phyloP scores from a whole-genome alignment of 768 basidiomycete genomes.

The Leucocoprinus leucothites region DNA sequence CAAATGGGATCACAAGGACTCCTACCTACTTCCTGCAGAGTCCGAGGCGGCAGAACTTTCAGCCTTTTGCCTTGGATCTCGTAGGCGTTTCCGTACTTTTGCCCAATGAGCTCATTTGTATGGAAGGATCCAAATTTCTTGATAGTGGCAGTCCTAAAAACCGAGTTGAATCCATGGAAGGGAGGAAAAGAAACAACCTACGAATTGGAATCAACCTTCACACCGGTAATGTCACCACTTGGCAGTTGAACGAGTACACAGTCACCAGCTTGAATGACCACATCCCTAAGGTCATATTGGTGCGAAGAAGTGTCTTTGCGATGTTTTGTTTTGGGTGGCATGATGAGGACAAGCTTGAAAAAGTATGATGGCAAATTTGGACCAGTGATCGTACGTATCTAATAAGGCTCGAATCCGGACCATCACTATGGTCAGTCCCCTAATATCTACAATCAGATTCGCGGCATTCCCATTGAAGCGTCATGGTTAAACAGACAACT shows the following conservation, averaged over 20 bases:
- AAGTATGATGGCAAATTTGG: conserved; percentile 5
- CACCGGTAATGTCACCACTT: conserved; percentile 71
- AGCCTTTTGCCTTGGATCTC: conserved; percentile 78
- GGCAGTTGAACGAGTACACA: conserved; percentile 80
- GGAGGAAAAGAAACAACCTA: conserved; percentile 32
- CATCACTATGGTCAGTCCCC: background rate
- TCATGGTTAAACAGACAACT: background rate
- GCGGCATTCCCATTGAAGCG: background rate
- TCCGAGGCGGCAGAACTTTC: conserved; percentile 55
- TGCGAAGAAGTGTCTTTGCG: background rate
- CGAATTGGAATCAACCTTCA: conserved; percentile 73
- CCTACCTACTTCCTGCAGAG: conserved; percentile 80
- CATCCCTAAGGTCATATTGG: conserved; percentile 3
- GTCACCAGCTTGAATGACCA: conserved; percentile 60
- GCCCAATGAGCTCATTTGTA: conserved; percentile 71
- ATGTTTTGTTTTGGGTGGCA: conserved; percentile 6
- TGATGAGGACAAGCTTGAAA: background rate
- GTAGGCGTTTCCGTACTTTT: conserved; percentile 86
- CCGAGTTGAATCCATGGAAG: background rate
- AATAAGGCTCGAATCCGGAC: background rate
- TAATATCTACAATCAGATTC: background rate
- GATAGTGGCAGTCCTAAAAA: conserved; percentile 60
- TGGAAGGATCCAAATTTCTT: conserved; percentile 88
- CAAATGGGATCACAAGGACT: conserved; percentile 2
- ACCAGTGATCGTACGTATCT: background rate